Percentiles rank a stretch among this genome's conserved stretches.
phyloP scores from a whole-genome alignment of 2,329 filamentous ascomycete species.

The Plenodomus biglobosus region DNA sequence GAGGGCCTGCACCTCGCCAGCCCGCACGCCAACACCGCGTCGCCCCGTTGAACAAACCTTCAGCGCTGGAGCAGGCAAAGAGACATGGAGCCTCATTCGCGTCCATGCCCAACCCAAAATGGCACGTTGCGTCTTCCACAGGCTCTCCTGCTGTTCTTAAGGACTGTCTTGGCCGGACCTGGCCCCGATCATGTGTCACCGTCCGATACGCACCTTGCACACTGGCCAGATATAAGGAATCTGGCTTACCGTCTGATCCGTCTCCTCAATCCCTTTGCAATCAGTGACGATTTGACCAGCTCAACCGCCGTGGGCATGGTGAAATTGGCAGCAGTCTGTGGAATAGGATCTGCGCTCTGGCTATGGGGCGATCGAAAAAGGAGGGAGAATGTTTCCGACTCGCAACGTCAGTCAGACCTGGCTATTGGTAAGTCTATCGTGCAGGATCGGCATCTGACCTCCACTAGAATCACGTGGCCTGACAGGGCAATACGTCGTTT shows the following conservation, averaged over 20 bases:
- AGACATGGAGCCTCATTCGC: conserved; percentile 44
- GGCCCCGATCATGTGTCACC: conserved; percentile 27
- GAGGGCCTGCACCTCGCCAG: conserved; percentile 19
- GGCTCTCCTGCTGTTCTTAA: conserved; percentile 40
- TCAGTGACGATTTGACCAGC: conserved; percentile 17
- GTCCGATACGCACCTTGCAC: conserved; percentile 28
- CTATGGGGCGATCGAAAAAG: conserved; percentile 28
- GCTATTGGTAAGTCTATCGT: conserved; percentile 28
- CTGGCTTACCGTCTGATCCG: conserved; percentile 20
- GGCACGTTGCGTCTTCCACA: conserved; percentile 43
- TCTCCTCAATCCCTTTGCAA: conserved; percentile 28
- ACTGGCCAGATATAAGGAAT: conserved; percentile 33
- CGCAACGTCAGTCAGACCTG: conserved; percentile 23
- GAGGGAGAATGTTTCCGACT: conserved; percentile 18
- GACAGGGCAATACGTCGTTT: not conserved
- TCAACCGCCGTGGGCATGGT: conserved; percentile 43
- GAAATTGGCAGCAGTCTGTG: conserved; percentile 41
- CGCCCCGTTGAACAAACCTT: conserved; percentile 41
- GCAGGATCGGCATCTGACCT: conserved; percentile 9
- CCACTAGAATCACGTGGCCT: conserved; percentile 9
- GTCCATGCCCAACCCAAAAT: conserved; percentile 28
- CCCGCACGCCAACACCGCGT: conserved; percentile 23
- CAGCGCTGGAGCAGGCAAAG: conserved; percentile 33
- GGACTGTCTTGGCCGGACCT: conserved; percentile 27
- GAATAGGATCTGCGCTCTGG: conserved; percentile 41